Conservation (phyloP, 2,329 filamentous ascomycete genomes). For the Neocatenulostroma microsporum region DNA sequence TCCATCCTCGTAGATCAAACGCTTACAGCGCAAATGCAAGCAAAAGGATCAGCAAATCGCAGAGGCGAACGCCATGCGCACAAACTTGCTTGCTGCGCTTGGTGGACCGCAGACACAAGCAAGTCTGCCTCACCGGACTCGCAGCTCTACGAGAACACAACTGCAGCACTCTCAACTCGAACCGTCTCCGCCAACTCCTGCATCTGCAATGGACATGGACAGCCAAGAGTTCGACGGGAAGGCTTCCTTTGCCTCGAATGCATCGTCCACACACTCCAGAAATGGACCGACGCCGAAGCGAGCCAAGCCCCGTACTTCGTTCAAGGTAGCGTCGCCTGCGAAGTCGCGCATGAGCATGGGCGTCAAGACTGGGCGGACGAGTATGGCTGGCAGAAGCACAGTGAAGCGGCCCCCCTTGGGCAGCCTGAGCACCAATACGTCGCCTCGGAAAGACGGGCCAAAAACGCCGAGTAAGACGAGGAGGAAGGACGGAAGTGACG, state of each 20-base stretch:
- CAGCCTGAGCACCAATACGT: constrained; percentile 21
- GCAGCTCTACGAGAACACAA: constrained; percentile 8
- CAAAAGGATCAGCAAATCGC: constrained; percentile 31
- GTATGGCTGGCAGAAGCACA: constrained; percentile 14
- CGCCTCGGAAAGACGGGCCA: constrained; percentile 13
- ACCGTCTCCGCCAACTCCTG: constrained; percentile 13
- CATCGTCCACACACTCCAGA: constrained; percentile 24
- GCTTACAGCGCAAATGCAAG: constrained; percentile 25
- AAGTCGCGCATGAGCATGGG: constrained; percentile 20
- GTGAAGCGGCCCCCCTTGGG: constrained; percentile 20
- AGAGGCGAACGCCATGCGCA: constrained; percentile 32
- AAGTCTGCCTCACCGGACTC: constrained; percentile 15
- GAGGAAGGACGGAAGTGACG: constrained; percentile 9
- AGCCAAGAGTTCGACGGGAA: constrained; percentile 7
- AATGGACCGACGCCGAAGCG: constrained; percentile 37
- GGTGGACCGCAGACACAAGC: constrained; percentile 8
- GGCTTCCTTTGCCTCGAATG: constrained; percentile 19
- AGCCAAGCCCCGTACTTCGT: constrained; percentile 27
- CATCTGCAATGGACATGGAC: constrained; percentile 13
- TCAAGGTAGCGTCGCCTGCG: constrained; percentile 15
- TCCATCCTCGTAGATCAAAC: constrained; percentile 18
- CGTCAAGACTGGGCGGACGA: constrained; percentile 11
- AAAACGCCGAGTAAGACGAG: constrained; percentile 18
- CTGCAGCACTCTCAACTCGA: too few species aligned
- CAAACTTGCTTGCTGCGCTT: constrained; percentile 31